Conservation (phyloP, 305 asterid species). For the Rubia balearica region DNA sequence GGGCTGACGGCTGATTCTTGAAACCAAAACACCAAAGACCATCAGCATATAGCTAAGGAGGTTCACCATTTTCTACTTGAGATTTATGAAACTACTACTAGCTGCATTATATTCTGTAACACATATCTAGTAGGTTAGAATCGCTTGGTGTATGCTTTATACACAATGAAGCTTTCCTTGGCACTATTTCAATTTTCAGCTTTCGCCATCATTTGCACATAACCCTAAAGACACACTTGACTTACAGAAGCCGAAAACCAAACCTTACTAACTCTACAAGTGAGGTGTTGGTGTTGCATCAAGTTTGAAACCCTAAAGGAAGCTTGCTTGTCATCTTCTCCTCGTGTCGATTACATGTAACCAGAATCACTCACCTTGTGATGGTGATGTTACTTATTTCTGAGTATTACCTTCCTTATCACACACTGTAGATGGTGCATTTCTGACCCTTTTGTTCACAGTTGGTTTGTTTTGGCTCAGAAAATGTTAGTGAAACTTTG, state of each 20-base stretch:
- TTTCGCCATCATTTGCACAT: slow-evolving; percentile 11
- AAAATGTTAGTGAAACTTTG: no score
- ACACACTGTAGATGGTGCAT: no score
- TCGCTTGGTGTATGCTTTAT: slow-evolving; percentile 7
- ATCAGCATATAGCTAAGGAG: no score
- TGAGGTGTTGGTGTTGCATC: slow-evolving; percentile 18
- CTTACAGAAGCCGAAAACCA: background rate
- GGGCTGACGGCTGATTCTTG: slow-evolving; percentile 5
- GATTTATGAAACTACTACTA: background rate
- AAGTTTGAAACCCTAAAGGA: background rate
- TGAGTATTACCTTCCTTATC: slow-evolving; percentile 6
- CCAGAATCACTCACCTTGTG: slow-evolving; percentile 10
- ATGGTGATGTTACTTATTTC: slow-evolving; percentile 17
- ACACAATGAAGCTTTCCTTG: background rate
- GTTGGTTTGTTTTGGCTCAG: no score
- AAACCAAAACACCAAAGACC: slow-evolving; percentile 6
- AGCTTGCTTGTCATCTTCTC: slow-evolving; percentile 13
- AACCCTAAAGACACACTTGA: background rate
- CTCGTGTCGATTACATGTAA: background rate
- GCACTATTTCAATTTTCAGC: background rate
- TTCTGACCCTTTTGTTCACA: no score
- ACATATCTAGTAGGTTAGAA: background rate
- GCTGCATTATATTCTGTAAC: background rate
- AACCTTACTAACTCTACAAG: background rate
- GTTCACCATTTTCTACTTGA: background rate